Conservation (phyloP, 1,284 basidiomycete genomes). For the Vanrija humicola region DNA sequence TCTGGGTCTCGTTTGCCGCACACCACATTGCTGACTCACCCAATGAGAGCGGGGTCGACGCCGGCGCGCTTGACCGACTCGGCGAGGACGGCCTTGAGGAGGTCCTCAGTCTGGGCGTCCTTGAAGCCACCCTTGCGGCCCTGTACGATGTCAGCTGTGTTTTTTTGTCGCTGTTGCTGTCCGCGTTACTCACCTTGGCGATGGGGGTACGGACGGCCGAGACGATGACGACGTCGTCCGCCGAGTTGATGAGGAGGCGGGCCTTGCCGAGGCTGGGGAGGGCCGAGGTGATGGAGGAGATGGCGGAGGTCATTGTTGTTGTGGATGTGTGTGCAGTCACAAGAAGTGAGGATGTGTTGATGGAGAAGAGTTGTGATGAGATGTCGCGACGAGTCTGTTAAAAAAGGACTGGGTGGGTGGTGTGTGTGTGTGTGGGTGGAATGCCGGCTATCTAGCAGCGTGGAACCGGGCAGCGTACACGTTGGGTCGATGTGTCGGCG, state of each 20-base stretch:
- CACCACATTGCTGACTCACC: conserved; percentile 49
- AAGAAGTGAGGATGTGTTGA: neutral
- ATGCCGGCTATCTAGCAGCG: too few relatives aligned
- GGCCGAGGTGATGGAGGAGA: conserved; percentile 41
- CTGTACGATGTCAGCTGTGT: conserved; percentile 15
- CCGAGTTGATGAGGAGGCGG: conserved; percentile 57
- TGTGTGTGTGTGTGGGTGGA: too few relatives aligned
- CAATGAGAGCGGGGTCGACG: conserved; percentile 43
- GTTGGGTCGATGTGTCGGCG: too few relatives aligned
- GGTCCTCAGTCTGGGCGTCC: conserved; percentile 84
- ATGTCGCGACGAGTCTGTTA: neutral
- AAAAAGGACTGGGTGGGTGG: neutral
- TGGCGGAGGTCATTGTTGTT: conserved; percentile 39
- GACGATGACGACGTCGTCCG: conserved; percentile 87
- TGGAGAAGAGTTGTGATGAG: conserved; percentile 1
- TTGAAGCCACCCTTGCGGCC: conserved; percentile 88
- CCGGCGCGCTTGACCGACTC: conserved; percentile 56
- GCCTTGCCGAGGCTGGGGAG: conserved; percentile 53
- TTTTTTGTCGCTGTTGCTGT: neutral
- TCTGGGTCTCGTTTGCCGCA: neutral
- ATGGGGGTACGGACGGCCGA: conserved; percentile 82
- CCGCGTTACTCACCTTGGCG: conserved; percentile 62
- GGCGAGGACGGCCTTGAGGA: conserved; percentile 76
- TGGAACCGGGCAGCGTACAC: too few relatives aligned
- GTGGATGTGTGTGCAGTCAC: neutral